Evolutionary conservation across 2,329 filamentous ascomycete genomes (phyloP), one percentile per base, ranked within the genome.

Genomic region (Neospermospora avenae): DNA sequence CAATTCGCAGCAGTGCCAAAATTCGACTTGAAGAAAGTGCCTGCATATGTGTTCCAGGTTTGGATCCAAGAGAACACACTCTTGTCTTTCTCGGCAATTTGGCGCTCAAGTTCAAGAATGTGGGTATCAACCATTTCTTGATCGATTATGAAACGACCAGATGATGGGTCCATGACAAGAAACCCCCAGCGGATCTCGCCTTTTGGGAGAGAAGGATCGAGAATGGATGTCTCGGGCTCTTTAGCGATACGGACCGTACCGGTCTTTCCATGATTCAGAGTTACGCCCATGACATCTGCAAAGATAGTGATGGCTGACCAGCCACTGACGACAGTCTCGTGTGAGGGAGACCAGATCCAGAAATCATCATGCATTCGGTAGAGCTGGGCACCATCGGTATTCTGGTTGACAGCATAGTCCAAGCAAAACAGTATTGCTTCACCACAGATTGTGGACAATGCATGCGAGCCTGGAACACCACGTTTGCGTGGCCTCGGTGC

Each of bases 311-410:
- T 78, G 0, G 81, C 77, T 18, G 78, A 69, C 87, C 86, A 90
- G 0, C 83, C 85, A 45, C 78, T 76, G 22, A 79, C 76, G n/a
- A 81, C 82, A 2, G 74, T 76, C 3, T 74, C 63, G 51, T 85
- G 80, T 5, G 83, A 76, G 8, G 62, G 42, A 8, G 80, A 80
- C 84, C 85, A 88, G 68, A 88, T 83, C 85, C 85, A 89, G 54
- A 88, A 78, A 63, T 88, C 85, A 64, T 88, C 86, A 55, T 87
- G 80, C 57, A 88, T 77, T 11, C 86, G 81, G 70, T 85, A 86
- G 4, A 89, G 72, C 22, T 78, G 76, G 1, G 76, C 74, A 0
- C 84, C 84, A 5, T 72, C 67, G 0, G 85, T 84, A 1, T 75
- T 73, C 60, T 84, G 80, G 62, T 88, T 89, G 45, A 89, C 80